These are phyloP conservation scores for Penstemon eatonii DNA, from an alignment of 257 asterid species.

Conservation along the genomic window DNA sequence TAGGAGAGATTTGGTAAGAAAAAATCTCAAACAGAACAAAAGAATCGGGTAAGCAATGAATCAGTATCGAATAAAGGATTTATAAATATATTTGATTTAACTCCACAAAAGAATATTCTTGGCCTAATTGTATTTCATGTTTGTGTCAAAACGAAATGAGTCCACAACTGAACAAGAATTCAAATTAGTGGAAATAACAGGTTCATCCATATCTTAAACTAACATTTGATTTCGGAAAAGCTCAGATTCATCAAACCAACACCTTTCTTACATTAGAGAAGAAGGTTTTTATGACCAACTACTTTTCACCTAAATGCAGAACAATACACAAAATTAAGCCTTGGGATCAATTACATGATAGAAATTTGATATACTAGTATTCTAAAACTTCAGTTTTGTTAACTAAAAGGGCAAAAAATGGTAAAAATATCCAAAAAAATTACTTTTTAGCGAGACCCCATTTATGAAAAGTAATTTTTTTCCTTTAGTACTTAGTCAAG, in stretches of 20 bases:
- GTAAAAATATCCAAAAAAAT: background rate
- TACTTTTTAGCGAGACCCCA: slow-evolving; percentile 45
- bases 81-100: slow-evolving; percentile 9
- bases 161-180: slow-evolving; percentile 32
- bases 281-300: slow-evolving; percentile 26
- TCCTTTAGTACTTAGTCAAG: slow-evolving; percentile 29
- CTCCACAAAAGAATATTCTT: background rate
- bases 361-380: slow-evolving; percentile 7
- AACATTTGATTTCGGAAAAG: slow-evolving; percentile 37
- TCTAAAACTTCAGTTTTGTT: slow-evolving; percentile 3
- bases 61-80: slow-evolving; percentile 26
- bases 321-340: slow-evolving; percentile 23
- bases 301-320: slow-evolving; percentile 31
- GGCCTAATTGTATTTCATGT: slow-evolving; percentile 38
- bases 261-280: slow-evolving; percentile 37
- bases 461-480: slow-evolving; percentile 18
- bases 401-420: background rate
- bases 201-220: slow-evolving; percentile 21
- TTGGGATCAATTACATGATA: slow-evolving; percentile 38
- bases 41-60: slow-evolving; percentile 40
- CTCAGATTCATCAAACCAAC: slow-evolving; percentile 47
- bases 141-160: slow-evolving; percentile 31
- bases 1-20: slow-evolving; percentile 29
- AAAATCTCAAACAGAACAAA: slow-evolving; percentile 33
- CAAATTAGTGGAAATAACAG: slow-evolving; percentile 24